Evolutionary conservation across 345 rosid species (phyloP).

Genomic region (Viola odorata): DNA sequence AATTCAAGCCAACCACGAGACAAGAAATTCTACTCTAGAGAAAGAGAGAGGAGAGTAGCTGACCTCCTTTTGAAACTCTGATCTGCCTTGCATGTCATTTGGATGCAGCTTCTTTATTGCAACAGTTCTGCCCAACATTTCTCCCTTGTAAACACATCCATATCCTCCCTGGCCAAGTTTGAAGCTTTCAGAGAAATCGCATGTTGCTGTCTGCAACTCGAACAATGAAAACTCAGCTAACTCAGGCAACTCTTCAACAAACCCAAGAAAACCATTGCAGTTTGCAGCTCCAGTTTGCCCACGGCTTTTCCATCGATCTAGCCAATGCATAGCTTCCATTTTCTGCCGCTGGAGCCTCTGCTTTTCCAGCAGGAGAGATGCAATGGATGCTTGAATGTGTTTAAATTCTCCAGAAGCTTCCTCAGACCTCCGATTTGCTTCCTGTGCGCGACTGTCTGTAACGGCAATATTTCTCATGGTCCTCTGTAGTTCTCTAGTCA

Average conservation of each 20-base stretch:
- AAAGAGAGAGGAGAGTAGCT: constrained; percentile 6
- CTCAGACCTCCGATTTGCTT: constrained; percentile 39
- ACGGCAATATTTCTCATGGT: constrained; percentile 52
- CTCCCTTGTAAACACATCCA: constrained; percentile 71
- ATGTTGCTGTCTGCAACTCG: constrained; percentile 58
- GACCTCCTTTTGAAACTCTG: constrained; percentile 70
- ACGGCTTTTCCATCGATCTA: constrained; percentile 58
- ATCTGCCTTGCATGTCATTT: constrained; percentile 57
- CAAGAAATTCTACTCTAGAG: neutral
- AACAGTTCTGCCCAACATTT: constrained; percentile 78
- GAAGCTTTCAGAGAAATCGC: constrained; percentile 73
- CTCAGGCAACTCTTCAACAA: constrained; percentile 46
- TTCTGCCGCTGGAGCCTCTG: constrained; percentile 55
- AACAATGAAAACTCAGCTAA: constrained; percentile 53
- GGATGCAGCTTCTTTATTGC: constrained; percentile 59
- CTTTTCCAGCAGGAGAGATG: constrained; percentile 50
- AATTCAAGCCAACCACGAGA: too few relatives aligned
- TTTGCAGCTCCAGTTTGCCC: constrained; percentile 40
- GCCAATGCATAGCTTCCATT: constrained; percentile 60
- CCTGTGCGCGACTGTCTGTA: constrained; percentile 45
- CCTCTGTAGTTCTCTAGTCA: constrained; percentile 39
- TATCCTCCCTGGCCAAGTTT: constrained; percentile 58
- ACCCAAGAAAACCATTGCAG: constrained; percentile 40
- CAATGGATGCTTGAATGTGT: constrained; percentile 42
- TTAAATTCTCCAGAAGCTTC: constrained; percentile 51